Evolutionary conservation across 2,329 filamentous ascomycete genomes (phyloP), one percentile per base, ranked within the genome.

Genomic region (Phyllachora maydis): DNA sequence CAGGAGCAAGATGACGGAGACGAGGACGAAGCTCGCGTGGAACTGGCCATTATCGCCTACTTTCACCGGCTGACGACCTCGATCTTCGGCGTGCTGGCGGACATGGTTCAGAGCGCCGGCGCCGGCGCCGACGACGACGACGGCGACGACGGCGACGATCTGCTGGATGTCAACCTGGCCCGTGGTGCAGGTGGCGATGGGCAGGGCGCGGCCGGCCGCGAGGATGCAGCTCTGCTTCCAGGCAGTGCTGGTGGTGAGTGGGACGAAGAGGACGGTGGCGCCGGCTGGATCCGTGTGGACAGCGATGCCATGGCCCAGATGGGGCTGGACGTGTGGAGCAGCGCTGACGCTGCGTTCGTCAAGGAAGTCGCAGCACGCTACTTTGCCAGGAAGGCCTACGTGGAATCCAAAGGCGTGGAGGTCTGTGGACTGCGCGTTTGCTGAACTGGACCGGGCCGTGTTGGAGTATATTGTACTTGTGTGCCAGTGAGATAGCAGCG

Each of bases 271-370:
- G 35, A 35, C 7, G 50, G 50, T 4, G 43, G 38, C n/a, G 49
- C 49, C 18, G 42, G 39, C 2, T 45, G 42, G 22, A 46, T 77
- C 23, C 52, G 56, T 8, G 50, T 85, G 12, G 61, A 60, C 30
- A 65, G 62, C 32, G 67, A 69, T 14, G 66, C 75, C 26, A 42
- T 85, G 23, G 59, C 65, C 28, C 54, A 58, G 21, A 74, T 85
- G 67, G 78, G 78, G 0, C 56, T 88, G 11, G 78, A 88, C 35
- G 56, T 70, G 1, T 88, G 77, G 76, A 82, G 73, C 39, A 53
- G 59, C 16, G 53, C 54, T 10, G 78, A 85, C 40, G 64, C 62
- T n/a, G 52, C 52, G 3, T 85, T 83, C 38, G 59, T 79, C 10
- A 51, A 51, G 30, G 67, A 70, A 26, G 50, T 76, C 23, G 50